These are phyloP conservation scores for Solanum phureja DNA, from an alignment of 257 asterid species.

Conservation along the genomic window DNA sequence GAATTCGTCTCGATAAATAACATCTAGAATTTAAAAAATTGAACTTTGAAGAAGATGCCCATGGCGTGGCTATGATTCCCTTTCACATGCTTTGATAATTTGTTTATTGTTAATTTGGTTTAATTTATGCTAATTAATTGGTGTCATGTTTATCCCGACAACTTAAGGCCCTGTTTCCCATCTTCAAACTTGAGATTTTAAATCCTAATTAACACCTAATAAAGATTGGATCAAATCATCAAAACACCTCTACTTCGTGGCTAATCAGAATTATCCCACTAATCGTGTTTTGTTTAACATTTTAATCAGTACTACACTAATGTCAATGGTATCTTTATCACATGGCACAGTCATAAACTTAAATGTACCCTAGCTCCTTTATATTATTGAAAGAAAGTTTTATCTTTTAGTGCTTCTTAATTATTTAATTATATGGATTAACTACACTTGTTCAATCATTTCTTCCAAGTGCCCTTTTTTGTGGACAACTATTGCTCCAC, in stretches of 20 bases:
- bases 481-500: not conserved
- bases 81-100: not conserved
- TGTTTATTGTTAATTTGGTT: not conserved
- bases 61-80: not conserved
- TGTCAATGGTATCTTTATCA: not conserved
- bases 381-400: not conserved
- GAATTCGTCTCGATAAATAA: no score
- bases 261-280: not conserved
- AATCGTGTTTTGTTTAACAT: not conserved
- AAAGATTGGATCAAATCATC: not conserved
- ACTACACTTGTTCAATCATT: not conserved
- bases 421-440: not conserved
- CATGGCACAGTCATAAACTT: not conserved
- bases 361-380: not conserved
- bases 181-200: not conserved
- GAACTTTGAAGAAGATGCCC: not conserved
- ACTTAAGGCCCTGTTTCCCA: not conserved
- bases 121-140: not conserved
- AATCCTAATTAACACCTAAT: not conserved
- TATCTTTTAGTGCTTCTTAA: not conserved
- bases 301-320: not conserved
- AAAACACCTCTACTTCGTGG: not conserved
- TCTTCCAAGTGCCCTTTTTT: not conserved
- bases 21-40: not conserved
- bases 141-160: conserved; percentile 3